Base-by-base conservation (phyloP, 2,329 filamentous ascomycete genomes). In the Hawksworthiomyces lignivorus region DNA sequence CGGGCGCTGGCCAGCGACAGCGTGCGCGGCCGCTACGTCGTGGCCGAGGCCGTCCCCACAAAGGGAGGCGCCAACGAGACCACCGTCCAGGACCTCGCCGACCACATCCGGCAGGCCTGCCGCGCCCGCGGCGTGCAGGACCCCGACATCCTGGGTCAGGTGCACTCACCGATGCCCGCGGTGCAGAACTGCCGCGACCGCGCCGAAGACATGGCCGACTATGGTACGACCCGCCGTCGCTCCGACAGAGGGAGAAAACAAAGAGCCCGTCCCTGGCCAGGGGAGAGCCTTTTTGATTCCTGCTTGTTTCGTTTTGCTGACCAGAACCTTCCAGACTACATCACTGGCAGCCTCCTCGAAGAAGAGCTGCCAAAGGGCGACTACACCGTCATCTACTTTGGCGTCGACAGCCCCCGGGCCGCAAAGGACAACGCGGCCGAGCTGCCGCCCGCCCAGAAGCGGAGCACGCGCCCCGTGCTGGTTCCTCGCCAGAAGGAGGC, bases 351-450 rank as follows among this genome's bases (percentile, higher is more conserved):
- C 65, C 54, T 64, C 12, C 55, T 79, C 4, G 62, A 68, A 3
- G 56, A 60, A 28, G 54, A 63, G 15, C 32, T 46, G 8, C 19
- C 41, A 1, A 54, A 55, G 15, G 62, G 65, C 32, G 72, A 70
- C 28, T 90, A 85, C 62, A 92, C 86, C 1, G 71, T 95, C 43
- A 66, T 95, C 48, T 87, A 88, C 60, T 73, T 79, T 35, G 85
- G 26, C 5, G 33, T 28, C 24, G 2, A 15, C 18, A 83, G 7
- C 80, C 77, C 0, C 77, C 81, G 2, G 12, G 8, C 8, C 57
- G 61, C 49, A 68, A 45, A 62, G 61, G 43, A 61, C 62, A 51
- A 94, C 60, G 75, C 86, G 51, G 67, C 79, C 33, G 69, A 79
- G 4, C n/a, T n/a, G 54, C 76, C 80, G 59, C 85, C 90, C 48